These are phyloP conservation scores for Lycium barbarum DNA, from an alignment of 257 asterid species.

Conservation along the genomic window DNA sequence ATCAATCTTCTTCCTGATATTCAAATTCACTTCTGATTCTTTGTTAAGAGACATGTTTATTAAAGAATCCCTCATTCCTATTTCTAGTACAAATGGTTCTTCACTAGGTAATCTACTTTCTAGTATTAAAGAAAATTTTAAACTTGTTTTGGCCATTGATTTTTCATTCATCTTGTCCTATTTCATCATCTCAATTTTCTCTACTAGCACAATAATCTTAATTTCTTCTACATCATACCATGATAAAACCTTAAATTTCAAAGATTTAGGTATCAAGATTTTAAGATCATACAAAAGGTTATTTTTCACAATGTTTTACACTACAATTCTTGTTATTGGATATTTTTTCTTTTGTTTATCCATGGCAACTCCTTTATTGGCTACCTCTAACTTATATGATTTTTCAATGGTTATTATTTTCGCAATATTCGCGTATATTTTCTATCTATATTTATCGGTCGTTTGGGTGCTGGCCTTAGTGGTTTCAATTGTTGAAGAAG, in stretches of 20 bases:
- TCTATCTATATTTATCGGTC: slow-evolving; percentile 33
- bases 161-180: slow-evolving; percentile 34
- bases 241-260: slow-evolving; percentile 33
- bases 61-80: slow-evolving; percentile 33
- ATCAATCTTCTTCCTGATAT: slow-evolving; percentile 21
- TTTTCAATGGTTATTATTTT: slow-evolving; percentile 10
- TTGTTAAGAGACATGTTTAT: slow-evolving; percentile 21
- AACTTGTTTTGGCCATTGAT: slow-evolving; percentile 34
- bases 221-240: slow-evolving; percentile 44
- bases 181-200: slow-evolving; percentile 42
- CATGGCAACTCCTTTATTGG: background rate
- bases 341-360: slow-evolving; percentile 31
- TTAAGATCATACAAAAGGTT: slow-evolving; percentile 44
- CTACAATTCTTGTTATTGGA: slow-evolving; percentile 36
- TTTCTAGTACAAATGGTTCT: slow-evolving; percentile 32
- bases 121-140: slow-evolving; percentile 28
- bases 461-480: slow-evolving; percentile 40
- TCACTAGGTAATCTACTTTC: slow-evolving; percentile 16
- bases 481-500: slow-evolving; percentile 50
- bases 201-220: slow-evolving; percentile 40
- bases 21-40: slow-evolving; percentile 32
- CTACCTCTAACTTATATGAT: slow-evolving; percentile 28
- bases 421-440: slow-evolving; percentile 13
- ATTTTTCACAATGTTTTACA: slow-evolving; percentile 32
- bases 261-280: slow-evolving; percentile 38